Conservation (phyloP, 768 basidiomycete species). For the Auriscalpium vulgare region DNA sequence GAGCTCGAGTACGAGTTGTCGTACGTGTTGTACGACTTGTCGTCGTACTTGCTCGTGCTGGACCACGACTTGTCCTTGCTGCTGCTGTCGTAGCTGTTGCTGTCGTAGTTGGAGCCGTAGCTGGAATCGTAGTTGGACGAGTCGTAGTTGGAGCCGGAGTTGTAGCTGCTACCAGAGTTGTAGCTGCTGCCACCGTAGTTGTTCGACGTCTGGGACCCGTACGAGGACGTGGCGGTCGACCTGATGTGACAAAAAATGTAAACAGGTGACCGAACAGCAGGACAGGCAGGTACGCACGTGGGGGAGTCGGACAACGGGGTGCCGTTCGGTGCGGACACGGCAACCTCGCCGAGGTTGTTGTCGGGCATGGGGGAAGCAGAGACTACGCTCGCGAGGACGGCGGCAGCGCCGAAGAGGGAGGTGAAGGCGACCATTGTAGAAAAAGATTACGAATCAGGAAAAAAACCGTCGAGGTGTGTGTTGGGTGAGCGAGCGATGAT, state of each 20-base stretch:
- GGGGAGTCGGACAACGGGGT: background rate
- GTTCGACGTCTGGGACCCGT: constrained; percentile 11
- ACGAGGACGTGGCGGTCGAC: too few species aligned
- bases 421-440: constrained; percentile 54
- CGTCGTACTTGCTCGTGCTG: background rate
- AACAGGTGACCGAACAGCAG: background rate
- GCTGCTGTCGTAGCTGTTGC: constrained; percentile 13
- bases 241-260: background rate
- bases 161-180: too few species aligned
- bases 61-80: constrained; percentile 15
- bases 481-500: constrained; percentile 34
- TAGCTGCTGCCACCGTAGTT: background rate
- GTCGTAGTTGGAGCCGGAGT: constrained; percentile 15
- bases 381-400: constrained; percentile 43
- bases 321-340: background rate
- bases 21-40: background rate
- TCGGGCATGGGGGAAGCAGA: constrained; percentile 41
- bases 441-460: constrained; percentile 23
- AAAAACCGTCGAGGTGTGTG: constrained; percentile 40
- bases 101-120: constrained; percentile 9
- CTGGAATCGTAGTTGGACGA: constrained; percentile 20
- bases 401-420: constrained; percentile 45
- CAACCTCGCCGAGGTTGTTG: constrained; percentile 25
- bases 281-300: background rate
- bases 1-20: constrained; percentile 3